Evolutionary conservation across 495 filamentous ascomycete species (phyloP), one percentile per base, ranked within the genome.

Genomic region (Trichoderma gamsii): DNA sequence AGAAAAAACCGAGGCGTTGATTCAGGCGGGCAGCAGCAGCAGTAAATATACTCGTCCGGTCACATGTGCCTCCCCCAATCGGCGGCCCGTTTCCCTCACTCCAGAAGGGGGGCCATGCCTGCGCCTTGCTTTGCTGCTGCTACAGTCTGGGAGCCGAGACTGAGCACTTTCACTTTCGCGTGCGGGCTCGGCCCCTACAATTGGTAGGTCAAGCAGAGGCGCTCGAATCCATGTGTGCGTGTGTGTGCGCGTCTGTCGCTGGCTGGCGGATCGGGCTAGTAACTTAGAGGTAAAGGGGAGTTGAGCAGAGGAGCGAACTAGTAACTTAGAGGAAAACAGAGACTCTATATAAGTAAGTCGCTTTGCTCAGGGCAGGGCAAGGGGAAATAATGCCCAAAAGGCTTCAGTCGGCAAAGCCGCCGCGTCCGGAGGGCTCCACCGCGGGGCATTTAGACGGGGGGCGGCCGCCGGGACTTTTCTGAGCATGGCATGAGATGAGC

Each of bases 241-340:
- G 49, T 32, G 56, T 61, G 56, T 49, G 44, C 44, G 44, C 44
- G 44, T n/a, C 44, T 15, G 44, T 18, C 56, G 32, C 56, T 61
- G 56, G 23, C 56, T 56, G 51, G 56, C 56, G 56, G 56, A 61
- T 32, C 56, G 56, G 56, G 56, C 56, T 61, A 61, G 56, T 61
- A 61, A 61, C 56, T 61, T 61, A 61, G 56, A 61, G 56, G 56
- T 61, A 61, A 61, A 61, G 56, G 56, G 56, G 56, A 29, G 56
- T 32, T 61, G 56, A 61, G 56, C 56, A 61, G 56, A 32, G 11
- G 56, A 32, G 13, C 23, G 56, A 61, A 61, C 56, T 61, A 61
- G 56, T 61, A 61, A 61, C 56, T 61, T 61, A 61, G 56, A 61
- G 56, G 56, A 61, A 61, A 61, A 61, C 23, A 61, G 56, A 61